Evolutionary conservation across 2,329 filamentous ascomycete species (phyloP), one percentile per base, ranked within the genome.

Genomic region (Cordyceps cateniannulata): DNA sequence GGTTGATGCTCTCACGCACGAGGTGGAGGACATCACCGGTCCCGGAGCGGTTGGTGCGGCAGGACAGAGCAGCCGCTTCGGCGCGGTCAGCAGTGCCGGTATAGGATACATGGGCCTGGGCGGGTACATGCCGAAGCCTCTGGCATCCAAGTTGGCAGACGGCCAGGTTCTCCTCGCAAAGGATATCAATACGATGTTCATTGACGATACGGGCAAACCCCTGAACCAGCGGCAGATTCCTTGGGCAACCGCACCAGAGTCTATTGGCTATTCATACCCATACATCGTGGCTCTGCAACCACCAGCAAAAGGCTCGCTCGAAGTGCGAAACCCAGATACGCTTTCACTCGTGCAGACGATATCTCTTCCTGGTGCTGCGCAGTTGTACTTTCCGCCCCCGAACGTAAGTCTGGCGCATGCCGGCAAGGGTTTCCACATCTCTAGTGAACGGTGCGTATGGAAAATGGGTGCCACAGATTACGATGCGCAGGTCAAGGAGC

Each of bases 41-140:
- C 87, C 90, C 0, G 88, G 90, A 40, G 84, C 85, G 47, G 84
- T 89, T 60, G 87, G 86, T 12, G 80, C 85, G 1, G 78, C 80
- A 1, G 79, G 79, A 1, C 87, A 90, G 65, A 85, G 83, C 2
- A 87, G 86, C 60, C 84, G 92, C 42, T 93, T 97, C 66, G 91
- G 91, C 6, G 89, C 91, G 2, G 87, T 93, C 64, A 89, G 88
- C 62, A 89, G 87, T 59, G 89, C 88, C 8, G 90, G 91, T 52
- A 97, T 98, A 91, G 92, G 93, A 49, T 98, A 98, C 70, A 96
- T 98, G 84, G 93, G 93, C 1, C 87, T 98, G 71, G 92, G 91
- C 54, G 90, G 91, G 47, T 95, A 92, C 78, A 91, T 93, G 60
- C 93, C 95, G 1, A 96, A 91, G 69, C 96, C 95, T 7, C 81